Base-by-base conservation (phyloP, 192 early-diverging fungal genomes). In the Rhizophagus sp. region DNA sequence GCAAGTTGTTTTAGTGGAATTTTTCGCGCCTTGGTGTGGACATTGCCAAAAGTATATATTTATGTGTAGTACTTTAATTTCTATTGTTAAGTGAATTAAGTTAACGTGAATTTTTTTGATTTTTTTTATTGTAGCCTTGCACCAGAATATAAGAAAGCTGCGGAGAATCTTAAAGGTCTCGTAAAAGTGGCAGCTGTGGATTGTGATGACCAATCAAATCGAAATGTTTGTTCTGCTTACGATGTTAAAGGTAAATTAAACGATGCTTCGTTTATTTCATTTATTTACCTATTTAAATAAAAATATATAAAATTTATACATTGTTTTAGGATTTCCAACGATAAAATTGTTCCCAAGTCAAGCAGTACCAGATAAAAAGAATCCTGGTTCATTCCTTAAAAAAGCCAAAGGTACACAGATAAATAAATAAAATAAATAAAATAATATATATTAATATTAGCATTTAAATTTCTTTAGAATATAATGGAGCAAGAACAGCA, bases 21-120 rank as follows among this genome's bases (percentile, higher is more conserved):
- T 99, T 84, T 98, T 92, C 81, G 97, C 96, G 13, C 97, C 97
- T 36, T 99, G 97, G 95, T 97, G 96, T 85, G 96, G 96, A 25
- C 94, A 97, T 85, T 99, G 97, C 84, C 90, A 97, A 88, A 91
- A 88, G 87, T 91, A 84, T 47, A 50, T 64, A 24, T 50, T 49
- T 22, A n/a, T n/a, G 13, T 3, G 13, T 10, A 64, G n/a, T 39
- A 33, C 4, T 27, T 12, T 34, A 4, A 47, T 47, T 44, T 67
- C 4, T 27, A 10, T 67, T 22, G 69, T 25, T 64, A 30, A 79
- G 52, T 15, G 4, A 33, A 39, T 19, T 15, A 67, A 19, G 13
- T 12, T 22, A n/a, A 69, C 36, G 12, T 25, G 25, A 25, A 41
- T 0, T 15, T 39, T 50, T 30, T 34, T 44, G 2, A 63, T 49